Conservation (phyloP, 2,329 filamentous ascomycete genomes). For the Sporothrix pseudoabietina region DNA sequence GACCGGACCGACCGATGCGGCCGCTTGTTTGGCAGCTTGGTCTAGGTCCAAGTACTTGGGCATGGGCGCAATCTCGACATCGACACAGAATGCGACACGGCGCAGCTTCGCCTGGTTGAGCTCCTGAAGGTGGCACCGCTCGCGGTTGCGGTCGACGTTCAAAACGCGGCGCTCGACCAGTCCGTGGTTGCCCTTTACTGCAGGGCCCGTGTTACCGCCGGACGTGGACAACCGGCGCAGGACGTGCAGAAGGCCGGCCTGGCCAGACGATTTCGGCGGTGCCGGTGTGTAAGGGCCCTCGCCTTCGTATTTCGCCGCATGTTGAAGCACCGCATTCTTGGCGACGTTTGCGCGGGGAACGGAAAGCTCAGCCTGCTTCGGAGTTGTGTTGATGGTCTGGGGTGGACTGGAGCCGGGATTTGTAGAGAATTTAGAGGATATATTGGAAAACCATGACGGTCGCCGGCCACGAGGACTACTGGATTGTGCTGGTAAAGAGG, state of each 20-base stretch:
- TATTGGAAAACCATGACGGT: constrained; percentile 89
- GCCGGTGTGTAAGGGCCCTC: constrained; percentile 72
- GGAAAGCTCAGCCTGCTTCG: constrained; percentile 48
- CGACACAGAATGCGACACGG: constrained; percentile 91
- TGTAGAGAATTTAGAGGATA: constrained; percentile 88
- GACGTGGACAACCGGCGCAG: constrained; percentile 80
- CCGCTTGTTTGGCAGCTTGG: constrained; percentile 44
- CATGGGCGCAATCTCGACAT: constrained; percentile 92
- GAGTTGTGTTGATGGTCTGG: constrained; percentile 42
- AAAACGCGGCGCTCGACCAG: constrained; percentile 78
- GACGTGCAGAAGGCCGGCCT: constrained; percentile 77
- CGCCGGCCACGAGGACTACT: constrained; percentile 50
- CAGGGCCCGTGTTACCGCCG: constrained; percentile 46
- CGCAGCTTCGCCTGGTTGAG: constrained; percentile 79
- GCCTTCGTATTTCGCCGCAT: constrained; percentile 58
- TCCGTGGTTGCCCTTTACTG: constrained; percentile 59
- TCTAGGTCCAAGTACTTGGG: constrained; percentile 72
- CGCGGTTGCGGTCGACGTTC: constrained; percentile 79
- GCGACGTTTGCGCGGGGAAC: constrained; percentile 53
- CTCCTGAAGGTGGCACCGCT: constrained; percentile 77
- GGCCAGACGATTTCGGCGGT: constrained; percentile 64
- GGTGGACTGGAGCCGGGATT: constrained; percentile 40
- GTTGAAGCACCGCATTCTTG: constrained; percentile 63
- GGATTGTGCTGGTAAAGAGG: constrained; percentile 19
- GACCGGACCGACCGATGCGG: constrained; percentile 30